Base-by-base conservation (phyloP, 2,329 filamentous ascomycete species). In the Ascochyta rabiei region DNA sequence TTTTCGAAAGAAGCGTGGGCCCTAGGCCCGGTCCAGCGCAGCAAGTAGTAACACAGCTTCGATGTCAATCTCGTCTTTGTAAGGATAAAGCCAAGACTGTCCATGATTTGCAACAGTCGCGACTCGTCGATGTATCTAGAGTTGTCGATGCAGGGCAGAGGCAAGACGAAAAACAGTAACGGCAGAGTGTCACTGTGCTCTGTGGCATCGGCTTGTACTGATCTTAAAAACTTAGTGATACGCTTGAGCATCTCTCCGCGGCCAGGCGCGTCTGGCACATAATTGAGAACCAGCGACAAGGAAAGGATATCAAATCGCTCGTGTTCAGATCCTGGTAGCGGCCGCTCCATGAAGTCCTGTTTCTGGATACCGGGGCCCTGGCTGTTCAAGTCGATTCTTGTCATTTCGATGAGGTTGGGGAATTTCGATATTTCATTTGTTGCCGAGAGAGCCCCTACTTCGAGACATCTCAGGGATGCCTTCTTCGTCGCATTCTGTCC, bases 301-400 rank as follows among this genome's bases (percentile, higher is more conserved):
- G 92, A 96, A 67, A 99, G 88, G 46, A 98, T 85, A 71, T 99
- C 91, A 71, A 98, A 98, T 19, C 80, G 80, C 35, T 92, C 86
- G 0, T 78, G 74, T 6, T 83, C 79, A 19, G 81, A 71, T 7
- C 62, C 72, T 0, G 93, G 93, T 3, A 93, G 75, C 0, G 92
- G 90, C 23, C 92, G 83, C 63, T 91, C 79, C 93, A 99, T 96
- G 69, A 99, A 98, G 74, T 99, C 91, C 71, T 97, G 91, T 74
- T 96, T 86, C 53, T 87, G 72, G 62, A 99, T 99, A 0, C 86
- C 87, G 1, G 88, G 81, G 41, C 87, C 88, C 70, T 96, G 91
- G 56, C 92, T 95, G 75, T 96, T 90, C 51, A 99, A 79, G 71
- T 99, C 95, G 72, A 99, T 97, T 60, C 92, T 85, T 57, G 87